Conservation (phyloP, 1,284 basidiomycete genomes). For the Ganoderma leucocontextum region DNA sequence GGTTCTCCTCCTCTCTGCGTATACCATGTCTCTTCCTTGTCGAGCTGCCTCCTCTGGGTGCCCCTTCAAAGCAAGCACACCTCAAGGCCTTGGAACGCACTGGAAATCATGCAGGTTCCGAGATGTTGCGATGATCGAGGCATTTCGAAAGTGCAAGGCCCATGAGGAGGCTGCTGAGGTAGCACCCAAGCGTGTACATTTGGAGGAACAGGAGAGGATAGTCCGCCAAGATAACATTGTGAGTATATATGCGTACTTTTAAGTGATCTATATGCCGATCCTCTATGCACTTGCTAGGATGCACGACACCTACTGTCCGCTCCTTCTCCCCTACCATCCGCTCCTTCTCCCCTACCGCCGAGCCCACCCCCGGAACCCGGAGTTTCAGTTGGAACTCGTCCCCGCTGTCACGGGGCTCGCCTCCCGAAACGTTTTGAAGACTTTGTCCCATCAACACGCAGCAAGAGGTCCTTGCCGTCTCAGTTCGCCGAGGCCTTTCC, state of each 20-base stretch:
- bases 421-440: not conserved
- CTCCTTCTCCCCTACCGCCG: not conserved
- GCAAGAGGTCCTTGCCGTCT: not conserved
- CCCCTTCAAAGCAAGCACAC: not conserved
- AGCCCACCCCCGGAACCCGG: not conserved
- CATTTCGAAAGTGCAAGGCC: not conserved
- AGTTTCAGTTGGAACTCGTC: not conserved
- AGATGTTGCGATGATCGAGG: not conserved
- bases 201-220: not conserved
- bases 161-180: not conserved
- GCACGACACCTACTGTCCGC: too few relatives aligned
- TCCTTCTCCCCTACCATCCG: too few relatives aligned
- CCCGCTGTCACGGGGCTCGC: not conserved
- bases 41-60: not conserved
- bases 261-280: too few relatives aligned
- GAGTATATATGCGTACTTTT: too few relatives aligned
- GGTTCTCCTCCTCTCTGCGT: not conserved
- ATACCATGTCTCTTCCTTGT: not conserved
- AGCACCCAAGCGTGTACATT: not conserved
- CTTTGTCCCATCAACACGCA: not conserved
- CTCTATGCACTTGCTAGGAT: too few relatives aligned
- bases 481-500: too few relatives aligned
- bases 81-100: not conserved
- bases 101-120: not conserved
- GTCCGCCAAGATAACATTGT: too few relatives aligned